These are phyloP conservation scores for Phytomonas francai DNA, from an alignment of 208 protist species.

Conservation along the genomic window DNA sequence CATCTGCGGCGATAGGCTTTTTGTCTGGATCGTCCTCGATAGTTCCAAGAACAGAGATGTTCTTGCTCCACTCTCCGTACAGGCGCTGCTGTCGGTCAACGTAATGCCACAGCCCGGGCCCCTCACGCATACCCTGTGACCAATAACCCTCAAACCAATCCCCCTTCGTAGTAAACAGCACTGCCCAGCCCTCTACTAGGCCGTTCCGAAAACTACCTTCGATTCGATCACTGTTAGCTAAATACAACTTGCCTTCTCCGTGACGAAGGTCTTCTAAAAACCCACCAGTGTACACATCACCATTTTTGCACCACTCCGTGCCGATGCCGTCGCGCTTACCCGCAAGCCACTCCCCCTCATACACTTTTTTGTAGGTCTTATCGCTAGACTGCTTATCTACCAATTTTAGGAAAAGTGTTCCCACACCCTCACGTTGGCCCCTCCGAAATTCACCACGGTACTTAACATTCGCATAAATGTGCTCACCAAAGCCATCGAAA, in stretches of 20 bases:
- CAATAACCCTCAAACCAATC: conserved; percentile 89
- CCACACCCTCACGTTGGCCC: conserved; percentile 71
- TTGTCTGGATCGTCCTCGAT: conserved; percentile 76
- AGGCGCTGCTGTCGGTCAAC: conserved; percentile 59
- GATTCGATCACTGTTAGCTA: conserved; percentile 72
- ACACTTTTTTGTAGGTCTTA: conserved; percentile 66
- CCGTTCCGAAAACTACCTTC: conserved; percentile 71
- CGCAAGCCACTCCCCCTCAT: conserved; percentile 79
- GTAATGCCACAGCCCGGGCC: conserved; percentile 83
- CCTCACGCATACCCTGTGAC: conserved; percentile 69
- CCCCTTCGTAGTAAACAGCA: conserved; percentile 46
- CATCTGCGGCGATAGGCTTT: conserved; percentile 13
- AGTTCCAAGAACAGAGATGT: conserved; percentile 62
- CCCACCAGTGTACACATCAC: conserved; percentile 86
- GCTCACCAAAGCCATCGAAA: conserved; percentile 82
- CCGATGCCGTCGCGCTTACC: conserved; percentile 78
- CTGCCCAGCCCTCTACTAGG: conserved; percentile 64
- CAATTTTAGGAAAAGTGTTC: conserved; percentile 59
- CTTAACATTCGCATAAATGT: conserved; percentile 61
- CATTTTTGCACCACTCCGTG: conserved; percentile 69
- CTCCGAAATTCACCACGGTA: conserved; percentile 79
- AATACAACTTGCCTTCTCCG: conserved; percentile 71
- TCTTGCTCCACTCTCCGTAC: conserved; percentile 79
- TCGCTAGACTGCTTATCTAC: conserved; percentile 24
- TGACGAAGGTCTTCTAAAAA: conserved; percentile 59